A percentile compares a stretch with the other conserved stretches of the same genome.
Evolutionary conservation across 208 protist genomes (phyloP).

Genomic region (Trypanosoma lewisi): DNA sequence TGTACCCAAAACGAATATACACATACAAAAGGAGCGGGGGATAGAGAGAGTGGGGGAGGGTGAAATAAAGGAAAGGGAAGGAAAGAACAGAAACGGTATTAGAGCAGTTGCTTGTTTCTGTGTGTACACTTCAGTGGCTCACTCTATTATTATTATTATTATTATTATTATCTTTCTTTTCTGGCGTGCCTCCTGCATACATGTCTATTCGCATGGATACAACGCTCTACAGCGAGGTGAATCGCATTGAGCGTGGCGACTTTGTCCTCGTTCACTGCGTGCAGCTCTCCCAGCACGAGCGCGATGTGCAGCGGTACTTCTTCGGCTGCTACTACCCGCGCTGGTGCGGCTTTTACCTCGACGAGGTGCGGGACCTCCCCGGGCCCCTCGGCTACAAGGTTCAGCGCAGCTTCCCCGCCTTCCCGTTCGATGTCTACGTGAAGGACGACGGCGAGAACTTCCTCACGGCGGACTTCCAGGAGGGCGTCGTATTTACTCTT

Average conservation of each 20-base stretch:
- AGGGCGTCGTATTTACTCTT: conserved; percentile 65
- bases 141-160: conserved; percentile 4
- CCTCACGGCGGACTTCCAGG: conserved; percentile 83
- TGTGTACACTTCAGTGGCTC: background rate
- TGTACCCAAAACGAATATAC: background rate
- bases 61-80: background rate
- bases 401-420: conserved; percentile 74
- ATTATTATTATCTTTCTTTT: too few relatives aligned
- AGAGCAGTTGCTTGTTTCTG: too few relatives aligned
- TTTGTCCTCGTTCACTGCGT: conserved; percentile 83
- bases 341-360: conserved; percentile 88
- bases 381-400: conserved; percentile 75
- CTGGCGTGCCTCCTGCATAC: background rate
- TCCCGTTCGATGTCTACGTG: conserved; percentile 81
- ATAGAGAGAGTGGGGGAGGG: background rate
- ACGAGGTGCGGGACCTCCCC: conserved; percentile 86
- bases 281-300: conserved; percentile 56
- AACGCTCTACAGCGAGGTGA: conserved; percentile 80
- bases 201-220: conserved; percentile 80
- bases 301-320: conserved; percentile 85
- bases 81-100: background rate
- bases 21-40: conserved; percentile 8
- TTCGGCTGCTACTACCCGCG: conserved; percentile 89
- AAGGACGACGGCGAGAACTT: conserved; percentile 69
- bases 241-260: conserved; percentile 77